phyloP scores from a whole-genome alignment of 805 yeast species.

The Starmerella stigmatis region DNA sequence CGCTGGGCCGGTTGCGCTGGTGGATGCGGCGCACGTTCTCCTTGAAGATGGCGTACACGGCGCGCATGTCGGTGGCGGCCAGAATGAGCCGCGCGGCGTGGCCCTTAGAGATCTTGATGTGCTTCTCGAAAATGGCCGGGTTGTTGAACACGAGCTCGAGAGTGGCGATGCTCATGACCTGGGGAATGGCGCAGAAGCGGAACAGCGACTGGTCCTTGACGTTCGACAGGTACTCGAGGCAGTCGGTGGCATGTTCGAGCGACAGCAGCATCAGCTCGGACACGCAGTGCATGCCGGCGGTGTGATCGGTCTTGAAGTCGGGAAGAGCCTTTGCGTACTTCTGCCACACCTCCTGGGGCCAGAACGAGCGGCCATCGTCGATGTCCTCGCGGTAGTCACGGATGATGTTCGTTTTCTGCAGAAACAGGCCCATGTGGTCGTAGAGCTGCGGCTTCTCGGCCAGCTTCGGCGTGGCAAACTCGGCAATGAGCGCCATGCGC shows the following conservation, averaged over 20 bases:
- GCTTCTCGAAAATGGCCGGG: constrained; percentile 52
- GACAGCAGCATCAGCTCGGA: constrained; percentile 74
- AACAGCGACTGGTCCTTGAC: constrained; percentile 74
- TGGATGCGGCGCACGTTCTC: constrained; percentile 66
- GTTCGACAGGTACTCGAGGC: constrained; percentile 60
- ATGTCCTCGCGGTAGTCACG: constrained; percentile 91
- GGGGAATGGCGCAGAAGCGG: constrained; percentile 94
- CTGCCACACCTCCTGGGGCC: constrained; percentile 92
- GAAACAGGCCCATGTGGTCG: constrained; percentile 85
- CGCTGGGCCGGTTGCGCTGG: constrained; percentile 64
- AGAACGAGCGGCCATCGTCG: constrained; percentile 83
- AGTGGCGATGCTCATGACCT: constrained; percentile 97
- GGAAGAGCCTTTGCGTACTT: constrained; percentile 55
- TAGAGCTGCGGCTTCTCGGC: constrained; percentile 47
- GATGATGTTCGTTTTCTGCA: constrained; percentile 92
- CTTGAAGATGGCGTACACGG: constrained; percentile 67
- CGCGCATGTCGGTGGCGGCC: constrained; percentile 60
- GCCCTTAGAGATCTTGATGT: constrained; percentile 86
- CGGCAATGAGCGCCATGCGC: constrained; percentile 63
- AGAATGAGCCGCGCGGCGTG: constrained; percentile 68
- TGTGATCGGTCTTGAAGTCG: constrained; percentile 39
- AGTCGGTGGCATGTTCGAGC: constrained; percentile 65
- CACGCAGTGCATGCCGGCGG: constrained; percentile 57
- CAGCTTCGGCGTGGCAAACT: constrained; percentile 49
- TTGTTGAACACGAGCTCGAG: constrained; percentile 77